Base-by-base conservation (phyloP, 176 grass and related monocot genomes). In the Bromus sterilis region DNA sequence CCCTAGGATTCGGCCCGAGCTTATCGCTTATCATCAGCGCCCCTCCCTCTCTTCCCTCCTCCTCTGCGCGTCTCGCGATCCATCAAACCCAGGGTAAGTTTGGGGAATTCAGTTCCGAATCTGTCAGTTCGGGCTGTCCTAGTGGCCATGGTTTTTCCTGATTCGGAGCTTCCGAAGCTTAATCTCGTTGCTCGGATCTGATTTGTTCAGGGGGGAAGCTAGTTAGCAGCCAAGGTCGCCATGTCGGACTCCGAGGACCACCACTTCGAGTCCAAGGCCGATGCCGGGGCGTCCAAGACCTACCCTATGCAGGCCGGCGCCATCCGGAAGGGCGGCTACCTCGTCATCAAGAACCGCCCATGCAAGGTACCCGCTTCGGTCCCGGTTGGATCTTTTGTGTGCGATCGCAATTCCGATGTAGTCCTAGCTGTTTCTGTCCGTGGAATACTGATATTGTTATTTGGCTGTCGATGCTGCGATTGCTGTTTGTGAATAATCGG, bases 201-300 rank as follows among this genome's bases (percentile, higher is more conserved):
- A n/a, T 25, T 57, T 44, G 1, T 11, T 34, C 28, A 86, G 74
- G 80, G 60, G 36, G 68, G 62, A 43, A 71, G 67, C 67, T 26
- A 42, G 14, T 53, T 21, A 46, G 39, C 25, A 7, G 61, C 18
- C 32, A 9, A 58, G 77, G 21, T 72, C 56, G 57, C 12, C 81
- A 97, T 97, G 94, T 97, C 94, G 46, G 94, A 97, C 75, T 88
- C 86, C 14, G 94, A 97, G 81, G 94, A 97, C 65, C 94, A 91
- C 84, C 94, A 97, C 53, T 97, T 97, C 75, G 91, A 97, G 82
- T 97, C 94, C 25, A 97, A 97, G 91, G 91, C 91, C 16, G 94
- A 97, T 13, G 89, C 94, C 0, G 94, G 94, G 1, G 94, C 94
- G 71, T 97, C 94, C 66, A 97, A 94, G 94, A 97, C 94, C 58